Percentiles rank a stretch among this genome's conserved stretches.
Evolutionary conservation across 2,329 filamentous ascomycete genomes (phyloP).

Genomic region (Colletotrichum musicola): DNA sequence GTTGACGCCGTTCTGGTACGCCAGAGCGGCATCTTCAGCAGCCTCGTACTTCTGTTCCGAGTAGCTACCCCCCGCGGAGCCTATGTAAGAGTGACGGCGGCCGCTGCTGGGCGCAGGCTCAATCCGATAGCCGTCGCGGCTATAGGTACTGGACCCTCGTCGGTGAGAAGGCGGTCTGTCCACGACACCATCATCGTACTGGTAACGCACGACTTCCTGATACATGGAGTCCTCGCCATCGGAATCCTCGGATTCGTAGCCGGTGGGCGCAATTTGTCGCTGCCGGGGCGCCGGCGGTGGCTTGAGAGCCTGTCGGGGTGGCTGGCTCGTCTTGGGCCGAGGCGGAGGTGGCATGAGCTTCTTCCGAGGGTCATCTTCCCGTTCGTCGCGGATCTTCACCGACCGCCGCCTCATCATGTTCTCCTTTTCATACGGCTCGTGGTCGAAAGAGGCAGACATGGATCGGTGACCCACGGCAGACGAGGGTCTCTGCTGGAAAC

Average conservation of each 20-base stretch:
- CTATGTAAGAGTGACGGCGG: conserved; percentile 58
- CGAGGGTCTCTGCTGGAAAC: conserved; percentile 46
- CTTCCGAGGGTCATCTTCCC: conserved; percentile 58
- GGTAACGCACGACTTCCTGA: conserved; percentile 52
- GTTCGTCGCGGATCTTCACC: conserved; percentile 54
- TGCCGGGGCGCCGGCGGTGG: conserved; percentile 43
- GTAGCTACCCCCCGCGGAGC: conserved; percentile 50
- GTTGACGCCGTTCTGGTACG: conserved; percentile 67
- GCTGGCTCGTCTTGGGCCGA: conserved; percentile 41
- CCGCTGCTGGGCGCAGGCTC: conserved; percentile 52
- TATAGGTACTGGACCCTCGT: conserved; percentile 52
- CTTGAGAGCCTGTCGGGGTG: conserved; percentile 44
- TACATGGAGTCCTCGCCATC: conserved; percentile 52
- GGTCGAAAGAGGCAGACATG: conserved; percentile 48
- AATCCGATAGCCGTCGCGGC: conserved; percentile 55
- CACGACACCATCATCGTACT: conserved; percentile 50
- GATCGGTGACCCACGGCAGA: conserved; percentile 56
- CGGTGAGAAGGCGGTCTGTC: conserved; percentile 47
- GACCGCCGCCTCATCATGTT: conserved; percentile 58
- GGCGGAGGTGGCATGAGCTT: conserved; percentile 61
- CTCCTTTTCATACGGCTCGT: conserved; percentile 56
- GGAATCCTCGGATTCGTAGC: conserved; percentile 55
- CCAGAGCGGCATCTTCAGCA: conserved; percentile 57
- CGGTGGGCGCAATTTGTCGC: conserved; percentile 43
- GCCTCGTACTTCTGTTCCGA: conserved; percentile 57